Evolutionary conservation across 202 grass and related monocot genomes (phyloP), one percentile per base, ranked within the genome.

Genomic region (Zoysia matrella): DNA sequence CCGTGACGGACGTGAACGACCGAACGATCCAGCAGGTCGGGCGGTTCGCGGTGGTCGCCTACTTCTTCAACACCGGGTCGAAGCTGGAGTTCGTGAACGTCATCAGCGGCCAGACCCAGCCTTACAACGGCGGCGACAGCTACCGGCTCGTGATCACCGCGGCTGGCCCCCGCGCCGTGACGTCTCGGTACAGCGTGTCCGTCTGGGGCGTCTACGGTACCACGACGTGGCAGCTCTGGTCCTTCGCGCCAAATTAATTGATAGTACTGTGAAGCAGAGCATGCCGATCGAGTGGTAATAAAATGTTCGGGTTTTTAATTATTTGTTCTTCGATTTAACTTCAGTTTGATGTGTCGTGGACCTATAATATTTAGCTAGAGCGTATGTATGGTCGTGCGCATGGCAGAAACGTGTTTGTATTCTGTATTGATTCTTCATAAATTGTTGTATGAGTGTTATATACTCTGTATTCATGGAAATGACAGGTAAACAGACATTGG

Each of bases 131-230:
- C 13, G 67, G 83, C 6, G 18, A 5, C 67, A 66, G 8, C 58
- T 85, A 85, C 74, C 66, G 3, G 48, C 42, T 79, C 39, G 49
- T 73, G 83, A 8, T 85, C 67, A 52, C 82, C 6, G 82, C 45
- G n/a, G 16, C 57, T 0, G 67, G 67, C 11, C 39, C 73, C 2
- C 67, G 48, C 40, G 11, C 15, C 6, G 14, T 13, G 67, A 5
- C 47, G 57, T 10, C 47, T 16, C 11, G 0, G 48, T 72, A 85
- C 65, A 5, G 46, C 41, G 67, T 5, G 39, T 42, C 44, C 67
- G 48, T 72, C 2, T 85, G 82, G 82, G 82, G 82, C 41, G 16
- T 78, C 74, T 11, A 52, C 11, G 67, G 57, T 4, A 85, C 82
- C 2, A 47, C 11, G 40, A 54, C 3, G 2, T 85, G 83, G 83